These are phyloP conservation scores for Tylopilus plumbeoviolaceoides DNA, from an alignment of 768 basidiomycete genomes.

Conservation along the genomic window DNA sequence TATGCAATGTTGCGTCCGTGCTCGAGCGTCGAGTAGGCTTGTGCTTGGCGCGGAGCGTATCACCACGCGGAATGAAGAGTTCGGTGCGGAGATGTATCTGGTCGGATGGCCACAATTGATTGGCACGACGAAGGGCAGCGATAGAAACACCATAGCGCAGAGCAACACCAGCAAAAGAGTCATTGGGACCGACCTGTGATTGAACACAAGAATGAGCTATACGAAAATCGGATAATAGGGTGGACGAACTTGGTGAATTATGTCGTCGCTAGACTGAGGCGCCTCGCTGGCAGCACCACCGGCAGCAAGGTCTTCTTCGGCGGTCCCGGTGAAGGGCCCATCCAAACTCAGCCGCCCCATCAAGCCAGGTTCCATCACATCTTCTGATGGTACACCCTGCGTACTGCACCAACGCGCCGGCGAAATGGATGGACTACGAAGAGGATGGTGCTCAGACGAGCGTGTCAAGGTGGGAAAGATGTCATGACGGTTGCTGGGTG, in stretches of 20 bases:
- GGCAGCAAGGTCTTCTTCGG: neutral
- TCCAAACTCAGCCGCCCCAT: neutral
- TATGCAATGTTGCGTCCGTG: neutral
- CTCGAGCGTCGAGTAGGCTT: neutral
- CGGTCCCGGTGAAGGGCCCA: neutral
- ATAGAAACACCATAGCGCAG: constrained; percentile 86
- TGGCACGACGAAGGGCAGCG: constrained; percentile 77
- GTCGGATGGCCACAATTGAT: constrained; percentile 93
- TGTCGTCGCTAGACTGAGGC: neutral
- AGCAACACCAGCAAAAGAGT: constrained; percentile 84
- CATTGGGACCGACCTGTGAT: constrained; percentile 59
- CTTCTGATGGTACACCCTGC: neutral
- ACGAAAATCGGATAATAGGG: neutral
- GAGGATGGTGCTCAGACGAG: constrained; percentile 13
- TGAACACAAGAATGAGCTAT: neutral
- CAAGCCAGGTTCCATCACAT: constrained; percentile 1
- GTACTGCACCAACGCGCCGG: neutral
- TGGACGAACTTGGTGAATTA: constrained; percentile 20
- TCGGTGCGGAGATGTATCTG: constrained; percentile 82
- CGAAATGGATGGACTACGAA: constrained; percentile 12
- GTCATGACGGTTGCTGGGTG: neutral
- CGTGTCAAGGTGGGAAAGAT: neutral
- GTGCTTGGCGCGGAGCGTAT: constrained; percentile 3
- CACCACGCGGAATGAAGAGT: constrained; percentile 64
- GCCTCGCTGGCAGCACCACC: neutral